Evolutionary conservation across 2,329 filamentous ascomycete genomes (phyloP).

Genomic region (Cladophialophora yegresii): DNA sequence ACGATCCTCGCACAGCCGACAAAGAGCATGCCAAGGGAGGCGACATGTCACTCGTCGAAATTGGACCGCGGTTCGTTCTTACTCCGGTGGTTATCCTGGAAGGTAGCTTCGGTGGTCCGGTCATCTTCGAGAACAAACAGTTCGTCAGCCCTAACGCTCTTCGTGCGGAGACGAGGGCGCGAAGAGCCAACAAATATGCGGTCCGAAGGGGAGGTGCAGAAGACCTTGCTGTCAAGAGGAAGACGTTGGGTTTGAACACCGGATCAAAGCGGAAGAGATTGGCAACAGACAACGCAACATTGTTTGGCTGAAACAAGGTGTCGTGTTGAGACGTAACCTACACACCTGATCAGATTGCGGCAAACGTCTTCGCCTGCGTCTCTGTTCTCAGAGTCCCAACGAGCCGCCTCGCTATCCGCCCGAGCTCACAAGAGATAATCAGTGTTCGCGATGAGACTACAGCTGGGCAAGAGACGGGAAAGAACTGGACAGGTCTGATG

Average conservation of each 20-base stretch:
- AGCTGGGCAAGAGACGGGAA: neutral
- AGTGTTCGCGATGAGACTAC: neutral
- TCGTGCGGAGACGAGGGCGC: slow-evolving; percentile 73
- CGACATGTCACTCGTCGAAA: slow-evolving; percentile 83
- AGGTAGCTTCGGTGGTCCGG: slow-evolving; percentile 89
- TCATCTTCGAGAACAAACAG: slow-evolving; percentile 97
- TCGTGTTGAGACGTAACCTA: neutral
- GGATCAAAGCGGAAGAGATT: slow-evolving; percentile 64
- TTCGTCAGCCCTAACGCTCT: slow-evolving; percentile 97
- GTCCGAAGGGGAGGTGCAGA: slow-evolving; percentile 71
- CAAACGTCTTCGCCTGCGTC: neutral
- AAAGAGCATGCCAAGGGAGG: slow-evolving; percentile 36
- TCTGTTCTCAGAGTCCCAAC: neutral
- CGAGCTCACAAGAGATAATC: neutral
- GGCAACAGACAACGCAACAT: slow-evolving; percentile 70
- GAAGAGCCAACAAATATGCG: slow-evolving; percentile 77
- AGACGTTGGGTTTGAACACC: slow-evolving; percentile 70
- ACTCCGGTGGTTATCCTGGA: slow-evolving; percentile 95
- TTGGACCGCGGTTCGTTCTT: slow-evolving; percentile 88
- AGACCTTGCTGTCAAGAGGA: slow-evolving; percentile 72
- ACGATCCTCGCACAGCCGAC: slow-evolving; percentile 48
- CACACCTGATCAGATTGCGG: neutral
- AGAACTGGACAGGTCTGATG: neutral
- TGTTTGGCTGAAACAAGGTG: slow-evolving; percentile 64
- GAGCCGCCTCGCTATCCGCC: neutral